Percentiles rank a stretch among this genome's conserved stretches.
These are phyloP conservation scores for Moniliophthora roreri DNA, from an alignment of 1,284 basidiomycete species.

Conservation along the genomic window DNA sequence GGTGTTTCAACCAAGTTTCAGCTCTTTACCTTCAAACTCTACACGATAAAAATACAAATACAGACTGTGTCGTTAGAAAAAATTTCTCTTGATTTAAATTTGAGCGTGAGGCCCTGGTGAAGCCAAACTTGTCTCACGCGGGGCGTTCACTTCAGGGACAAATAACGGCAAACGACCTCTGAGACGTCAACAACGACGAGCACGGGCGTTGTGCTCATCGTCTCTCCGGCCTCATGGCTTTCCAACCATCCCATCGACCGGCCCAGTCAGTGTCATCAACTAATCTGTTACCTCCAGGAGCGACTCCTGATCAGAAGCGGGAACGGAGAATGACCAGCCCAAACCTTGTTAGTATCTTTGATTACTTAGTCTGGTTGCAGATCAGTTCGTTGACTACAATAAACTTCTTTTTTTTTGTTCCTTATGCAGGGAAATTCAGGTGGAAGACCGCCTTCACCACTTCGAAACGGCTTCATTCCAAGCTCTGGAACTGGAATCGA, in stretches of 20 bases:
- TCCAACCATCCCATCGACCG: constrained; percentile 1
- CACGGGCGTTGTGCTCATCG: neutral
- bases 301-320: neutral
- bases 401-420: too few species aligned
- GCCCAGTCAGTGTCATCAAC: neutral
- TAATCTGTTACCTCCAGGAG: neutral
- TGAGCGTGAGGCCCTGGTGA: too few species aligned
- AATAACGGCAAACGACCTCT: neutral
- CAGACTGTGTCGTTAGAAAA: too few species aligned
- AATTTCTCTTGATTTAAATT: too few species aligned
- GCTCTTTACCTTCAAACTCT: too few species aligned
- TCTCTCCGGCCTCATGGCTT: neutral
- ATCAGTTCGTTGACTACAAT: too few species aligned
- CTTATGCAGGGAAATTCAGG: constrained; percentile 15
- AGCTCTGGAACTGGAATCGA: constrained; percentile 60
- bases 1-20: too few species aligned
- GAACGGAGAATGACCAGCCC: constrained; percentile 3
- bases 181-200: constrained; percentile 2
- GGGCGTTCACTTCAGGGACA: neutral
- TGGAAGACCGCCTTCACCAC: constrained; percentile 62
- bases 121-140: too few species aligned
- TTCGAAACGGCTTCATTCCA: constrained; percentile 57
- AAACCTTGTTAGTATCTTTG: neutral
- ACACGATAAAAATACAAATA: too few species aligned
- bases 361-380: too few species aligned